phyloP scores from a whole-genome alignment of 2,329 filamentous ascomycete species.

The Monosporascus sp. region DNA sequence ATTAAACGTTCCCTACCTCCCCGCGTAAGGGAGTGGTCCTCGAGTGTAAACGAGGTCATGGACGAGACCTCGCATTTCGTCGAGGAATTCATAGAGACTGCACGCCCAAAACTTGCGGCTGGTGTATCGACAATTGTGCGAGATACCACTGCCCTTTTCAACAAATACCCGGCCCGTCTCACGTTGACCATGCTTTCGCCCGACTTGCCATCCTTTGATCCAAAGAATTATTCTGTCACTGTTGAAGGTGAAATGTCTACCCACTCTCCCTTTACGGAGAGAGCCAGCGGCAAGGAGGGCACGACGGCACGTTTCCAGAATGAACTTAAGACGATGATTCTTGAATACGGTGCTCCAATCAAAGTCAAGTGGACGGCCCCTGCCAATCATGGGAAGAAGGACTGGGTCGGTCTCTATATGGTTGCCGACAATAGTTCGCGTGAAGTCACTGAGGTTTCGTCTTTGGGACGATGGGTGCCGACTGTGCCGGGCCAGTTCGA shows the following conservation, averaged over 20 bases:
- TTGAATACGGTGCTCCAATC: conserved; percentile 88
- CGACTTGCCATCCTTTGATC: conserved; percentile 73
- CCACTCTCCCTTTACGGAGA: conserved; percentile 48
- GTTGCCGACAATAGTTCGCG: conserved; percentile 89
- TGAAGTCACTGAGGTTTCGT: conserved; percentile 76
- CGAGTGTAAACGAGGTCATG: conserved; percentile 80
- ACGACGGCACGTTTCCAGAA: conserved; percentile 63
- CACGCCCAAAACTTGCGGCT: conserved; percentile 77
- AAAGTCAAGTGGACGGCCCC: conserved; percentile 88
- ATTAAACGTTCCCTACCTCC: conserved; percentile 80
- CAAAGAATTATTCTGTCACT: conserved; percentile 72
- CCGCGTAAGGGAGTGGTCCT: conserved; percentile 76
- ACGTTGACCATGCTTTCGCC: conserved; percentile 75
- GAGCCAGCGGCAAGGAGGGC: conserved; percentile 68
- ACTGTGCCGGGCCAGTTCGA: conserved; percentile 75
- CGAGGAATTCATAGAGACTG: conserved; percentile 82
- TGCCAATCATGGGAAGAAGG: conserved; percentile 77
- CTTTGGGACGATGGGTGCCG: conserved; percentile 83
- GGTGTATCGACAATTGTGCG: conserved; percentile 83
- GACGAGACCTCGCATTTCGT: conserved; percentile 84
- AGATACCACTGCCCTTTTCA: conserved; percentile 83
- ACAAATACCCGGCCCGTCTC: conserved; percentile 80
- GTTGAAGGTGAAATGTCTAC: conserved; percentile 62
- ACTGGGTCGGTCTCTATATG: conserved; percentile 96
- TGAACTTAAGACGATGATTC: conserved; percentile 67